Base-by-base conservation (phyloP, 176 grass and related monocot species). In the Aegilops umbellulata region DNA sequence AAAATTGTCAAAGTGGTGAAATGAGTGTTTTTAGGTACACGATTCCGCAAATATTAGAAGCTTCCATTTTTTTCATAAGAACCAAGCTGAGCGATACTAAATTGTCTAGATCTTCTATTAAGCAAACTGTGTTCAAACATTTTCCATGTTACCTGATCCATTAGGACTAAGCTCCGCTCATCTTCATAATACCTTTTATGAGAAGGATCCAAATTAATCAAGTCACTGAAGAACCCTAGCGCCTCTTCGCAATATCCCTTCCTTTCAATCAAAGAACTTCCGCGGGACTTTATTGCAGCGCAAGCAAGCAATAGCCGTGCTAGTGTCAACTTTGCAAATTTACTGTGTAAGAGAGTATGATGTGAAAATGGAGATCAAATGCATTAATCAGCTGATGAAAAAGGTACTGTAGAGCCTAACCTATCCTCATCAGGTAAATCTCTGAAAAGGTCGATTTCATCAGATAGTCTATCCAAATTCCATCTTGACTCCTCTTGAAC, bases 101-200 rank as follows among this genome's bases (percentile, higher is more conserved):
- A 82, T n/a, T 81, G 49, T 65, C 4, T 22, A 68, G 17, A 26
- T 75, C 76, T 73, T 63, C 22, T 36, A 88, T 23, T 80, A 27
- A 79, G 32, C 24, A 80, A 74, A 30, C 17, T 82, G 58, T 68
- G 3, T 39, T 79, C 53, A 64, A 88, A 64, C 0, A 78, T 35
- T 76, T 73, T 81, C 82, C 65, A 85, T 49, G 30, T 69, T 92
- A 98, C 96, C 93, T 95, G 90, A 92, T 95, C 90, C 74, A 98
- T 86, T 73, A 91, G 60, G 82, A 94, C 88, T 82, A 98, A 76
- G 76, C 93, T 98, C 68, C 64, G 84, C 78, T 95, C 90, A 77
- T 98, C 96, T 86, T 92, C 90, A 55, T 95, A 98, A 80, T 91
- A 94, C 16, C 69, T 77, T 83, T 90, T 92, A 87, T 98, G 96